These are phyloP conservation scores for Solanum pennellii DNA, from an alignment of 257 asterid genomes.

Conservation along the genomic window DNA sequence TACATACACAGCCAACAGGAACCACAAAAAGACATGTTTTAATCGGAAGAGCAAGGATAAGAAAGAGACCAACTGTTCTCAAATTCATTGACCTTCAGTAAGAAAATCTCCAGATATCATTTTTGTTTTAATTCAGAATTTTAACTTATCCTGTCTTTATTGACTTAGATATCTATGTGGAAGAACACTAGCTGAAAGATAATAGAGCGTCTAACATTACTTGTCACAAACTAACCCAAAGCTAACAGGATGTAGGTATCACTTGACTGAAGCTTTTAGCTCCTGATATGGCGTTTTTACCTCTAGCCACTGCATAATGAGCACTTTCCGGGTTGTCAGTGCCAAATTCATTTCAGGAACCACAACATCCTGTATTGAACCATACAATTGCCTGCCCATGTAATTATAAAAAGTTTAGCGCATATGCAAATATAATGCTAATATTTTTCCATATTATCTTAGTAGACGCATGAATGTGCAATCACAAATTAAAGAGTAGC, in stretches of 20 bases:
- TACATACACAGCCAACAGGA: not conserved
- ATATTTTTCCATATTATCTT: not conserved
- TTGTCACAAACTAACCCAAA: not conserved
- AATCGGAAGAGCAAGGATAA: not conserved
- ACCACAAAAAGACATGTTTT: not conserved
- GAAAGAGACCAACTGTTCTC: not conserved
- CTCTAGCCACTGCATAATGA: conserved; percentile 94
- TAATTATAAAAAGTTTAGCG: not conserved
- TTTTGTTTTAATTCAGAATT: not conserved
- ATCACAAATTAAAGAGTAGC: not conserved
- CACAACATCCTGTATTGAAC: conserved; percentile 68
- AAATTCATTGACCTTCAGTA: not conserved
- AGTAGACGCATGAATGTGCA: not conserved
- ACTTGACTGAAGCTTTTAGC: not conserved
- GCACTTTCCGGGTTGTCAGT: conserved; percentile 79
- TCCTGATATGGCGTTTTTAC: conserved; percentile 23
- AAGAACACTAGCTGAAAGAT: not conserved
- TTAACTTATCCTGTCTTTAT: not conserved
- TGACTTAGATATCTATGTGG: not conserved
- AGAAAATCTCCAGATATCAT: not conserved
- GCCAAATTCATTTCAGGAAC: conserved; percentile 75
- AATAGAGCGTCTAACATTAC: not conserved
- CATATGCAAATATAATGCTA: not conserved
- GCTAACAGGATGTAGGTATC: not conserved
- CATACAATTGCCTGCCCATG: conserved; percentile 67